Evolutionary conservation across 768 basidiomycete genomes (phyloP), one percentile per base, ranked within the genome.

Genomic region (Agrocybe pediades): DNA sequence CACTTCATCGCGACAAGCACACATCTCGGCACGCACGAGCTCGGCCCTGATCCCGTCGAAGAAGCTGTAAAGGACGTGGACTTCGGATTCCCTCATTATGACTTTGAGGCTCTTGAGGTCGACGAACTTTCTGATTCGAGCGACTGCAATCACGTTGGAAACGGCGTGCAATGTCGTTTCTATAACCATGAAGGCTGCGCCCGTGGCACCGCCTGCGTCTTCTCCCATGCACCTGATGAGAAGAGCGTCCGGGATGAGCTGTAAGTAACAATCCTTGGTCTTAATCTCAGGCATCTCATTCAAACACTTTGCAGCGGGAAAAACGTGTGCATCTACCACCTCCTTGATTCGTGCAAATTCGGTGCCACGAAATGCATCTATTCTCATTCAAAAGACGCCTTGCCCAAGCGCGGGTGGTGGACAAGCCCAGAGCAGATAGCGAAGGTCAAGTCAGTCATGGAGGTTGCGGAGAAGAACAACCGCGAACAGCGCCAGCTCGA

Each of bases 161-260:
- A 81, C 45, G 74, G 75, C 2, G 70, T 74, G 2, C 76, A 83
- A 0, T 86, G 84, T 62, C 71, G 77, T 41, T 81, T 79, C 61
- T 83, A 85, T 62, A 85, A 86, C 51, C 81, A 78, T 53, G 69
- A 73, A 16, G 79, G 79, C 0, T 84, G 83, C 60, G 63, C 53
- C 9, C 68, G 72, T 2, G 79, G 82, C 0, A 46, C 17, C 7
- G 51, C 56, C 1, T 86, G 84, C 58, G 53, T 53, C 16, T 83
- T 71, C 64, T 80, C 75, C 17, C 83, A 86, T 62, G 78, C 80
- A 0, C 82, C 83, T 0, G 82, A 85, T 55, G 60, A 72, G 39
- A 80, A 77, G 63, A 84, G 83, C 54, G 73, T 82, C 13, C 71
- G 82, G 17, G 80, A 86, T 56, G 72, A 76, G 11, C 64, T 83